Base-by-base conservation (phyloP, 176 grass and related monocot species). In the Juncus inflexus region DNA sequence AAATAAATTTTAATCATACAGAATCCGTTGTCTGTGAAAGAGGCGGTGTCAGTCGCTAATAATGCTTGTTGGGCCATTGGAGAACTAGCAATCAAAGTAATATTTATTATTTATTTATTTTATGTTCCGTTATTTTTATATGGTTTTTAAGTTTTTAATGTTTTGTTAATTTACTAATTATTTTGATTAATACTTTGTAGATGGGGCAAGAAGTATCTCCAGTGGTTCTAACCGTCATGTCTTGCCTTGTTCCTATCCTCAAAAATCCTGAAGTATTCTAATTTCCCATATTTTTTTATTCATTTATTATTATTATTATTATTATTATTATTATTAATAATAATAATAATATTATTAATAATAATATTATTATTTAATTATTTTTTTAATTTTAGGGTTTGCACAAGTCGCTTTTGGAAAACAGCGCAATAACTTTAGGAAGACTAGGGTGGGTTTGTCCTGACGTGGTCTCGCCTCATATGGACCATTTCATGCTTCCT, bases 1-100 rank as follows among this genome's bases (percentile, higher is more conserved):
- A 47, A 47, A 47, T 47, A 9, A 47, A 15, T 60, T 60, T 28
- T 28, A 28, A 28, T 28, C 19, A 1, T 77, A 75, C 72, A 97
- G 94, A 91, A 40, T 55, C 77, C 82, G 4, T 76, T 79, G 55
- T 73, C 59, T 41, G 80, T 97, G 60, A 97, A 97, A 77, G 94
- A 91, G 69, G 85, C 88, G 61, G 80, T 86, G 9, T 97, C 94
- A 45, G 94, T 91, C 12, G 94, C 94, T 57, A 97, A 97, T 60
- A 97, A 97, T 79, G 94, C 94, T 72, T 97, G 94, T 52, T 97
- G 94, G 94, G 94, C 94, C 40, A 91, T 97, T 73, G 94, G 94
- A 72, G 88, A 97, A 86, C 73, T 97, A 71, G 94, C 88, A 49
- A 81, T 91, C 72, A 91, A 97, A 85, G 94, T 97, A 12, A 1